These are phyloP conservation scores for Penicillium crustosum DNA, from an alignment of 2,329 filamentous ascomycete species.

Conservation along the genomic window DNA sequence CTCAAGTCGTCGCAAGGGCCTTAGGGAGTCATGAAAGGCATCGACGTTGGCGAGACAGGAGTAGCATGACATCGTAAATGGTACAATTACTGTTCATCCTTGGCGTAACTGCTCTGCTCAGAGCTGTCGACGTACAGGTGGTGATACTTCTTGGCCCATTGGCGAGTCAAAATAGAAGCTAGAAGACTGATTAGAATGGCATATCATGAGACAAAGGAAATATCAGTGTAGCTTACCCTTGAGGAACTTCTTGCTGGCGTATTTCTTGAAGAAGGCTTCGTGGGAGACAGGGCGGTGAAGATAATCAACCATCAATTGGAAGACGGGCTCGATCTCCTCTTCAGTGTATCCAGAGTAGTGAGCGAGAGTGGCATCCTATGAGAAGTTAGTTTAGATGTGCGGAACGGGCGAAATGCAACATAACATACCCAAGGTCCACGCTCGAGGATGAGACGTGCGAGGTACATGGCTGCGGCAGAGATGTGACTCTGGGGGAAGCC, in stretches of 20 bases:
- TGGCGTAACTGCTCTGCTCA: slow-evolving; percentile 35
- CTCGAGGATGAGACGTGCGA: slow-evolving; percentile 85
- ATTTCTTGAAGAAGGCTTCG: slow-evolving; percentile 99
- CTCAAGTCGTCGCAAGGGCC: slow-evolving; percentile 21
- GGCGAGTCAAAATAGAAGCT: slow-evolving; percentile 89
- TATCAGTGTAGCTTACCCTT: slow-evolving; percentile 67
- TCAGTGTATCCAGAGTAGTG: slow-evolving; percentile 94
- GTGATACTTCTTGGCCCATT: slow-evolving; percentile 84
- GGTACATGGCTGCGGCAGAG: slow-evolving; percentile 91
- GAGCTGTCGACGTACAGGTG: slow-evolving; percentile 39
- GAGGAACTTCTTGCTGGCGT: slow-evolving; percentile 98
- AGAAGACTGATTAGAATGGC: slow-evolving; percentile 23
- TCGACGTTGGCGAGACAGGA: slow-evolving; percentile 23
- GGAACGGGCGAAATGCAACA: not conserved
- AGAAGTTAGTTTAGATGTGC: not conserved
- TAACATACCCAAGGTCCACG: slow-evolving; percentile 82
- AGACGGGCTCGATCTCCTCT: slow-evolving; percentile 87
- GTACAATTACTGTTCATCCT: slow-evolving; percentile 34
- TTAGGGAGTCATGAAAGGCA: slow-evolving; percentile 27
- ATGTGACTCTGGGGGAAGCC: slow-evolving; percentile 83
- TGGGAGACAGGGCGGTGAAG: slow-evolving; percentile 85
- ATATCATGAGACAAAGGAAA: not conserved
- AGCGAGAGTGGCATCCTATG: slow-evolving; percentile 74
- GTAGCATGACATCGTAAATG: slow-evolving; percentile 29
- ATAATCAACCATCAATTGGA: slow-evolving; percentile 95